Percentiles rank a stretch among this genome's conserved stretches.
These are phyloP conservation scores for Moricandia arvensis DNA, from an alignment of 345 rosid genomes.

Conservation along the genomic window DNA sequence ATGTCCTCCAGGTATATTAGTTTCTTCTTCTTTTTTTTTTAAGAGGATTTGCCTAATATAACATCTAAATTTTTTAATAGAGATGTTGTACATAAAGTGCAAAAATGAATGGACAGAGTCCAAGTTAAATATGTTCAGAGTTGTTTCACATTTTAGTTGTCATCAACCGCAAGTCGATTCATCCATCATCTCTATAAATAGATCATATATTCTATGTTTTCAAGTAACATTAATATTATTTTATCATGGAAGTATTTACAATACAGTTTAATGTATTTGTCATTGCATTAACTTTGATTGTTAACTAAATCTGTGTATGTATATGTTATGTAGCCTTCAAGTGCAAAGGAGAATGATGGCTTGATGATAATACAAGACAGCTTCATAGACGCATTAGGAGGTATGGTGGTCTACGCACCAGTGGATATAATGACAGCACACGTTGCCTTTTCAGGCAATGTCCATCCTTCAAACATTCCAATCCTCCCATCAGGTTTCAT, in stretches of 20 bases:
- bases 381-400: slow-evolving; percentile 48
- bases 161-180: no score
- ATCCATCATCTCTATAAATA: no score
- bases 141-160: no score
- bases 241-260: no score
- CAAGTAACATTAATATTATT: no score
- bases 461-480: slow-evolving; percentile 41
- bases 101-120: background rate
- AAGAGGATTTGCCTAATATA: no score
- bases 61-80: no score
- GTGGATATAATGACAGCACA: slow-evolving; percentile 42
- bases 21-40: no score
- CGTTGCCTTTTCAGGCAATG: slow-evolving; percentile 40
- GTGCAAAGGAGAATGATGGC: slow-evolving; percentile 10
- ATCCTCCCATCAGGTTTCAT: slow-evolving; percentile 80
- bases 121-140: background rate
- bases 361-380: slow-evolving; percentile 66
- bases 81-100: slow-evolving; percentile 16
- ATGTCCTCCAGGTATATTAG: no score
- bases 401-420: slow-evolving; percentile 64
- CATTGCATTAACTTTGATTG: background rate
- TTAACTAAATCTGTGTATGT: background rate
- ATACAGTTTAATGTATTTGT: no score
- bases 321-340: slow-evolving; percentile 6
- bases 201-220: no score